Percentiles rank a stretch among this genome's conserved stretches.
These are phyloP conservation scores for Adiantum capillusveneris DNA, from an alignment of 75 land plant genomes.

Conservation along the genomic window DNA sequence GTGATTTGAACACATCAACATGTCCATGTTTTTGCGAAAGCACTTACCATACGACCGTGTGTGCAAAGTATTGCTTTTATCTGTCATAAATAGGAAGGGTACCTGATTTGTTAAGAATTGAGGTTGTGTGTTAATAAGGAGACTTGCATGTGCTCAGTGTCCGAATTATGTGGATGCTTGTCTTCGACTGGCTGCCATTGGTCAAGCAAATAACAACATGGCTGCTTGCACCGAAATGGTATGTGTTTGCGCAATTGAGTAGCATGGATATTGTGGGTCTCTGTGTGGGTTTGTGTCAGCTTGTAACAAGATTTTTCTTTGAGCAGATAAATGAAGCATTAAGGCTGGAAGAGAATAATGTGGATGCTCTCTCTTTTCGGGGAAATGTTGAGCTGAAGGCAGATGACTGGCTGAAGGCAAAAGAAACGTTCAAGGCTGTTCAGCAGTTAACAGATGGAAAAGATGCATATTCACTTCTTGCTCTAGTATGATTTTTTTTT, in stretches of 20 bases:
- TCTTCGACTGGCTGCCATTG: constrained; percentile 88
- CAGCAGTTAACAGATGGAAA: constrained; percentile 74
- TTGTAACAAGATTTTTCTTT: too few species aligned
- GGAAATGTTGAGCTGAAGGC: constrained; percentile 80
- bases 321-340: constrained; percentile 61
- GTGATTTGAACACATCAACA: too few species aligned
- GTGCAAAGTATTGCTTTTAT: too few species aligned
- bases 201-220: constrained; percentile 68
- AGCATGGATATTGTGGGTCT: too few species aligned
- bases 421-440: constrained; percentile 78
- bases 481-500: constrained; percentile 38
- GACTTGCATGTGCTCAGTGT: too few species aligned
- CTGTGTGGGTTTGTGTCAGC: too few species aligned
- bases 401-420: constrained; percentile 97
- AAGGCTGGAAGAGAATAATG: constrained; percentile 58
- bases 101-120: too few species aligned
- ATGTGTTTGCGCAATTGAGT: constrained; percentile 1
- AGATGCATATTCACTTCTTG: constrained; percentile 72
- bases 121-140: too few species aligned
- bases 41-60: too few species aligned
- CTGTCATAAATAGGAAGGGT: too few species aligned
- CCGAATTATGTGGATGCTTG: constrained; percentile 84
- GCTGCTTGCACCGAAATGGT: constrained; percentile 75
- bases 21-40: too few species aligned
- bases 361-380: constrained; percentile 73